Evolutionary conservation across 2,329 filamentous ascomycete species (phyloP), one percentile per base, ranked within the genome.

Genomic region (Penicillium sp.): DNA sequence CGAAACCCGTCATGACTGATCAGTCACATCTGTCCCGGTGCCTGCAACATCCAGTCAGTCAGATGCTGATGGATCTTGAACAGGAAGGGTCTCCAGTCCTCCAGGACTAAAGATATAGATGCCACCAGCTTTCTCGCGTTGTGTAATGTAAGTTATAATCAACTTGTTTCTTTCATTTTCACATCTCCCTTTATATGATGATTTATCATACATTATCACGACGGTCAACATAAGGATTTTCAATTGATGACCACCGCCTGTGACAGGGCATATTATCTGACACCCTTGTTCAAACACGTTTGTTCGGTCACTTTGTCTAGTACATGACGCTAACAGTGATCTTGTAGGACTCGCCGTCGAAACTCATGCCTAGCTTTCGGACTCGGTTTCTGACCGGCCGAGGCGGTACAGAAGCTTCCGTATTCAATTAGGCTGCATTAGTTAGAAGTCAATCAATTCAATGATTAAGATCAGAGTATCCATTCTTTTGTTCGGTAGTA

Each of bases 151-250:
- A 53, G 53, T 51, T 25, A 39, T 5, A 25, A 18, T 18, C 3
- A 18, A 9, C 18, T 9, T 10, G 28, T 35, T 15, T 42, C 43
- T 50, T 39, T 40, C 20, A 47, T 50, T 39, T 27, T 25, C 29
- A 32, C 29, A 13, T 41, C 46, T 55, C 60, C 56, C 54, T 63
- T 78, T 70, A 73, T 56, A 84, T 85, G 83, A 87, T 87, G 84
- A 87, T 81, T 79, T 77, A 71, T 62, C 66, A 59, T 67, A 77
- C 73, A 78, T 81, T 81, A 83, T 88, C 86, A 89, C 86, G 86
- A 89, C 86, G 86, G 86, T 89, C 86, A 86, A 86, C 86, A 86
- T 88, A 89, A 83, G 80, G 57, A 62, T 76, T 81, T 75, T 72
- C 75, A 79, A 75, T 86, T 89, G 86, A 88, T 88, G 86, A 89